These are phyloP conservation scores for Neospora caninum DNA, from an alignment of 169 alveolate genomes.

Conservation along the genomic window DNA sequence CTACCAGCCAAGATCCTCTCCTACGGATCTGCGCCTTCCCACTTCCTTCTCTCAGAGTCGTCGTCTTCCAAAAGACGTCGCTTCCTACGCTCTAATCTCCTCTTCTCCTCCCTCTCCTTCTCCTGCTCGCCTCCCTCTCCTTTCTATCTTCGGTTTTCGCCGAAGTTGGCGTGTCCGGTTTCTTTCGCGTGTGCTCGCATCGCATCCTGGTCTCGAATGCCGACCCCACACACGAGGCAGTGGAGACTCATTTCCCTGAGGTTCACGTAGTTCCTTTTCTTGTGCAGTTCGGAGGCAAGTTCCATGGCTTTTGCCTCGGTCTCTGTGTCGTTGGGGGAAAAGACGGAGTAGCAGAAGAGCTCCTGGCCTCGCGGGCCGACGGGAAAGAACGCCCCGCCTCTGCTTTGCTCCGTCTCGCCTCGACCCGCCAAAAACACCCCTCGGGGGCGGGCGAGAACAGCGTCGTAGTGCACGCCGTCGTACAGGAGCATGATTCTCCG, in stretches of 20 bases:
- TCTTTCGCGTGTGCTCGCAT: constrained; percentile 25
- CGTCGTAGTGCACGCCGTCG: constrained; percentile 54
- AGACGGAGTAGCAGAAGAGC: background rate
- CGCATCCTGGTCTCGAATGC: background rate
- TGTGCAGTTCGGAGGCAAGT: constrained; percentile 13
- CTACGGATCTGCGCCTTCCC: too few species aligned
- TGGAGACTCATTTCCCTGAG: background rate
- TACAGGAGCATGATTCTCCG: background rate
- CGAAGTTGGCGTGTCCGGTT: constrained; percentile 43
- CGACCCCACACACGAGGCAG: constrained; percentile 41
- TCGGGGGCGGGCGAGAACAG: background rate
- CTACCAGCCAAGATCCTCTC: too few species aligned
- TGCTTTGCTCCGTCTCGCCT: background rate
- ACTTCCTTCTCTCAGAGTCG: too few species aligned
- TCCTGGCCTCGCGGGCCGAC: background rate
- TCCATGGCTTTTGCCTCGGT: constrained; percentile 19
- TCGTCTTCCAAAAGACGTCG: too few species aligned
- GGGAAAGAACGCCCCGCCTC: background rate
- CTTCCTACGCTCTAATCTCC: too few species aligned
- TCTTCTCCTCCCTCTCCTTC: too few species aligned
- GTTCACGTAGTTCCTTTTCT: background rate
- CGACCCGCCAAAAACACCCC: background rate
- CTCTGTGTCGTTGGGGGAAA: constrained; percentile 14
- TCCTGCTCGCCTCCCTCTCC: background rate
- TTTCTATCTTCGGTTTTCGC: background rate